Conservation (phyloP, 306 rosid genomes). For the Prunus mume region DNA sequence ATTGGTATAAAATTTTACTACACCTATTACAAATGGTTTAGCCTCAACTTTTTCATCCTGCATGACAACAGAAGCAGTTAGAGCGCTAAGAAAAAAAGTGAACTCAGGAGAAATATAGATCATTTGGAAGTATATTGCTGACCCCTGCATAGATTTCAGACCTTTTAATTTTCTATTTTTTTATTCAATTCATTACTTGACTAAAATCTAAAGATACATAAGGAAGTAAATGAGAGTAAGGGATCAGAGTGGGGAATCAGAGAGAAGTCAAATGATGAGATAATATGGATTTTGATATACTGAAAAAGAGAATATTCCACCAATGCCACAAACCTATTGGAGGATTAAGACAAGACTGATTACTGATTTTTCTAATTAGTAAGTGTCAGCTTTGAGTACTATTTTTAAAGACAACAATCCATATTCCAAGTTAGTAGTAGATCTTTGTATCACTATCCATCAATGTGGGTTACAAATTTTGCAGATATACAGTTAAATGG, state of each 20-base stretch:
- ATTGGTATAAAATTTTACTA: background rate
- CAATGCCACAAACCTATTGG: background rate
- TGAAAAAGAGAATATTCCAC: background rate
- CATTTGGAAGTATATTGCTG: background rate
- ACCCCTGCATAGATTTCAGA: background rate
- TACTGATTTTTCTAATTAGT: background rate
- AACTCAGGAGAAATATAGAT: background rate
- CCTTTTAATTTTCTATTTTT: background rate
- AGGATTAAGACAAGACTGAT: background rate
- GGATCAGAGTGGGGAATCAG: background rate
- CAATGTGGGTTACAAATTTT: background rate
- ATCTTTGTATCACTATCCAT: background rate
- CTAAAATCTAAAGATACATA: background rate
- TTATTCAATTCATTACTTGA: background rate
- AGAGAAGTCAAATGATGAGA: background rate
- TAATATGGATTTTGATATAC: background rate
- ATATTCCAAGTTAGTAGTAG: background rate
- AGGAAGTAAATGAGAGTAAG: background rate
- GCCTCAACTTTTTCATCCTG: constrained; percentile 17
- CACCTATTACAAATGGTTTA: background rate
- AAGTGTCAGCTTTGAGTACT: too few species aligned
- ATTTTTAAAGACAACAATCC: background rate
- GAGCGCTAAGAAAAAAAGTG: background rate
- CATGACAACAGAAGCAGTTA: constrained; percentile 6
- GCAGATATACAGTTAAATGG: background rate